Evolutionary conservation across 2,329 filamentous ascomycete genomes (phyloP).

Genomic region (Lachnellula arida): DNA sequence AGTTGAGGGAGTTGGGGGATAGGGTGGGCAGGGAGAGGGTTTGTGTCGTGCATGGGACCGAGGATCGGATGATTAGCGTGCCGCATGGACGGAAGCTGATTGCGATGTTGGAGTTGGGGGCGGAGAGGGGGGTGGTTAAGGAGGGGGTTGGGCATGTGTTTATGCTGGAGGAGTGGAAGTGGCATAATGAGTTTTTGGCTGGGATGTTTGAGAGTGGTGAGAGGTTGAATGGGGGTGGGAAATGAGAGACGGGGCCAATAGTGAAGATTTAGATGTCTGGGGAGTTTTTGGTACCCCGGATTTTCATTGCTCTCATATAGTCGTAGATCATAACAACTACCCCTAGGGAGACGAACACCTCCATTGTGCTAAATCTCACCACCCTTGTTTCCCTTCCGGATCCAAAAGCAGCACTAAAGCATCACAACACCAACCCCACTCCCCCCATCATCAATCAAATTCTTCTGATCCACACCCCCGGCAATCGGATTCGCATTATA

Average conservation of each 20-base stretch:
- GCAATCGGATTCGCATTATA: constrained; percentile 83
- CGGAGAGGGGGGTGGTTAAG: constrained; percentile 54
- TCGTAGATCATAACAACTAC: neutral
- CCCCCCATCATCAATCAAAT: constrained; percentile 70
- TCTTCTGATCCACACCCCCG: constrained; percentile 77
- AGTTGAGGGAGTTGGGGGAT: constrained; percentile 63
- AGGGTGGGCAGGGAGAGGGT: constrained; percentile 69
- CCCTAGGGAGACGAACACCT: neutral
- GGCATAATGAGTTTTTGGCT: constrained; percentile 59
- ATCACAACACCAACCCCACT: constrained; percentile 90
- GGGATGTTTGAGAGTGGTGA: constrained; percentile 33
- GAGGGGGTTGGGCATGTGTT: constrained; percentile 73
- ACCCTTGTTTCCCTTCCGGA: neutral
- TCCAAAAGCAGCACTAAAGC: constrained; percentile 42
- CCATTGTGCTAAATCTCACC: neutral
- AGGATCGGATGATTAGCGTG: constrained; percentile 73
- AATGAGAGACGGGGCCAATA: neutral
- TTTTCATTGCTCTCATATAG: neutral
- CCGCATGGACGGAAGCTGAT: constrained; percentile 66
- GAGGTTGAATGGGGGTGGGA: constrained; percentile 9
- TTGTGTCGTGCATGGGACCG: constrained; percentile 69
- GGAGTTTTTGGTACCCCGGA: no score
- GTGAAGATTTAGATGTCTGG: no score
- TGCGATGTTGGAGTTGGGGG: constrained; percentile 56
- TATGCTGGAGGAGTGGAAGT: constrained; percentile 63